phyloP scores from a whole-genome alignment of 2,329 filamentous ascomycete genomes.

The Aureobasidium sp. region DNA sequence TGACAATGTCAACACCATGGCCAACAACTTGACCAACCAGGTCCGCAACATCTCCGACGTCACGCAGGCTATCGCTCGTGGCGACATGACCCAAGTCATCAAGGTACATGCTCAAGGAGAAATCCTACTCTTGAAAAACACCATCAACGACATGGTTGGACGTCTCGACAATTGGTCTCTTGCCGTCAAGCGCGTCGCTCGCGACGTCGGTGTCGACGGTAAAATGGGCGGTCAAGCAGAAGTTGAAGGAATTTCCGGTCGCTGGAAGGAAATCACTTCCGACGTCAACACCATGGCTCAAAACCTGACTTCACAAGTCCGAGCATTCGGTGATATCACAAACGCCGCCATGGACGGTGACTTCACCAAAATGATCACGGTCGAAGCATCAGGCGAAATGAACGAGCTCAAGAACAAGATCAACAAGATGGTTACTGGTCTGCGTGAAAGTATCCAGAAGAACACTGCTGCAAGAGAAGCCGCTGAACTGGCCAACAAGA shows the following conservation, averaged over 20 bases:
- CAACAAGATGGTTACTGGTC: conserved; percentile 97
- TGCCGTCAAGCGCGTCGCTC: conserved; percentile 89
- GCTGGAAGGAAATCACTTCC: conserved; percentile 97
- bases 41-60: conserved; percentile 90
- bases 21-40: conserved; percentile 54
- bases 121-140: conserved; percentile 87
- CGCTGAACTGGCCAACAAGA: conserved; percentile 93
- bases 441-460: conserved; percentile 90
- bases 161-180: conserved; percentile 92
- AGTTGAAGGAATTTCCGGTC: conserved; percentile 81
- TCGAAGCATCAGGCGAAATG: conserved; percentile 97
- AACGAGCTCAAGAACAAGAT: conserved; percentile 98
- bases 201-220: conserved; percentile 93
- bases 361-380: conserved; percentile 93
- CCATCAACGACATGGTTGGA: conserved; percentile 98
- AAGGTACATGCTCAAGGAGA: conserved; percentile 93
- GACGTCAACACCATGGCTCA: conserved; percentile 88
- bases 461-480: conserved; percentile 94
- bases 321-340: conserved; percentile 97
- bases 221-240: conserved; percentile 98
- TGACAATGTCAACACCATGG: conserved; percentile 61
- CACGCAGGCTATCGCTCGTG: conserved; percentile 89
- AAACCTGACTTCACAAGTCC: conserved; percentile 87
- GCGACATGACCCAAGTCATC: conserved; percentile 93
- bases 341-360: conserved; percentile 94